Percentiles rank a stretch among this genome's conserved stretches.
Conservation (phyloP, 148 eudicot species). For the Vaccinium myrtillus region DNA sequence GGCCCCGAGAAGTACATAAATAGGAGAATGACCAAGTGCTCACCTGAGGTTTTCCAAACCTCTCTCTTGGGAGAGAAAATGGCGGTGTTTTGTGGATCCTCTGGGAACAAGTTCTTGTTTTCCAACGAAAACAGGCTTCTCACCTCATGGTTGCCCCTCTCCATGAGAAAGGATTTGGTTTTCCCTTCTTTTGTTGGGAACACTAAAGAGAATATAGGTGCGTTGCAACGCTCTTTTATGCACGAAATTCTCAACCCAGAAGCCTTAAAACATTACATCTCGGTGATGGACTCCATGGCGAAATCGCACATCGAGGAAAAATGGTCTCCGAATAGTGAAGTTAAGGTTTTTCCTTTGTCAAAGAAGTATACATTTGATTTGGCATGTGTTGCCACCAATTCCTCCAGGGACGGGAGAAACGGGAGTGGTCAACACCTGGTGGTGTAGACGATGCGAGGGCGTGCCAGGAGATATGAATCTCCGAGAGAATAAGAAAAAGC, state of each 20-base stretch:
- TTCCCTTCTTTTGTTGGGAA: slow-evolving; percentile 17
- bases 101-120: slow-evolving; percentile 4
- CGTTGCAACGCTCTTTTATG: neutral
- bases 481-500: too few relatives aligned
- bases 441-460: too few relatives aligned
- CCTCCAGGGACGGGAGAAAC: too few relatives aligned
- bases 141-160: slow-evolving; percentile 11
- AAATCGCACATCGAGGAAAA: neutral
- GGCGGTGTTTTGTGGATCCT: slow-evolving; percentile 16
- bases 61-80: slow-evolving; percentile 35
- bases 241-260: slow-evolving; percentile 18
- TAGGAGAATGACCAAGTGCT: slow-evolving; percentile 29
- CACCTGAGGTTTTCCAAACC: slow-evolving; percentile 28
- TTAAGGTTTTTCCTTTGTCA: slow-evolving; percentile 21
- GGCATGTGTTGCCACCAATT: too few relatives aligned
- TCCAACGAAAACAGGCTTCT: neutral
- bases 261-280: neutral
- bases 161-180: slow-evolving; percentile 6
- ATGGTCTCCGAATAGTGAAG: slow-evolving; percentile 15
- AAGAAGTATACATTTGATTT: slow-evolving; percentile 29
- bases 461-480: too few relatives aligned
- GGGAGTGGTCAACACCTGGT: too few relatives aligned
- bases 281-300: slow-evolving; percentile 14
- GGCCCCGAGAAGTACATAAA: slow-evolving; percentile 32
- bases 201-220: neutral